These are phyloP conservation scores for Blepharisma japonicum DNA, from an alignment of 73 alveolate genomes.

Conservation along the genomic window DNA sequence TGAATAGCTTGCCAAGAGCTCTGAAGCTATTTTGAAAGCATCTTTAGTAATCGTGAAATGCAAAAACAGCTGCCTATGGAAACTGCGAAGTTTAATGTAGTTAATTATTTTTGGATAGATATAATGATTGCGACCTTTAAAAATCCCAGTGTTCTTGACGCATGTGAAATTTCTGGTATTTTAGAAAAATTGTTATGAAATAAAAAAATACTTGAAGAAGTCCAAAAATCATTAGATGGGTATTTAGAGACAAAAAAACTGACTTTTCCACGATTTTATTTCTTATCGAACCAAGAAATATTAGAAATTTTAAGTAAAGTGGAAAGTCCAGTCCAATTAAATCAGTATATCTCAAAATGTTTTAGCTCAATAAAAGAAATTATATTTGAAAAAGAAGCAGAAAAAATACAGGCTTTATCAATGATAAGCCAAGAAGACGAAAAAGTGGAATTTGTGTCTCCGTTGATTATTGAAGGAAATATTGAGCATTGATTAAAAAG, in stretches of 20 bases:
- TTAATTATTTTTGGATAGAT: constrained; percentile 83
- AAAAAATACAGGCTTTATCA: background rate
- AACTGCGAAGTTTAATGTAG: constrained; percentile 82
- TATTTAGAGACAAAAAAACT: constrained; percentile 91
- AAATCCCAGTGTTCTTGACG: constrained; percentile 77
- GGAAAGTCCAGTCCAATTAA: constrained; percentile 84
- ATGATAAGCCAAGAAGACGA: constrained; percentile 80
- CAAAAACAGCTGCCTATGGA: constrained; percentile 89
- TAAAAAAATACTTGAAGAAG: constrained; percentile 74
- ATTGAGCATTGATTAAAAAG: constrained; percentile 38
- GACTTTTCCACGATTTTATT: constrained; percentile 91
- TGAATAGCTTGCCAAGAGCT: constrained; percentile 58
- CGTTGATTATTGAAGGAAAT: constrained; percentile 69
- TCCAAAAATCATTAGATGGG: constrained; percentile 82
- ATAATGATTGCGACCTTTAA: constrained; percentile 85
- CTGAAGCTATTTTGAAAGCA: constrained; percentile 74
- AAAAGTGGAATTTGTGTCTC: constrained; percentile 63
- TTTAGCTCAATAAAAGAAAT: constrained; percentile 89
- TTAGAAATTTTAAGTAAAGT: constrained; percentile 88
- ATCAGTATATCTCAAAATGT: constrained; percentile 89
- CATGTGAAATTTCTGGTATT: constrained; percentile 46
- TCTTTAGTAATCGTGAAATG: constrained; percentile 95
- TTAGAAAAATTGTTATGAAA: constrained; percentile 66
- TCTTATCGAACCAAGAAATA: constrained; percentile 91
- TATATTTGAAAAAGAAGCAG: constrained; percentile 62